These are phyloP conservation scores for Trypanosoma caninum DNA, from an alignment of 208 protist genomes.

Conservation along the genomic window DNA sequence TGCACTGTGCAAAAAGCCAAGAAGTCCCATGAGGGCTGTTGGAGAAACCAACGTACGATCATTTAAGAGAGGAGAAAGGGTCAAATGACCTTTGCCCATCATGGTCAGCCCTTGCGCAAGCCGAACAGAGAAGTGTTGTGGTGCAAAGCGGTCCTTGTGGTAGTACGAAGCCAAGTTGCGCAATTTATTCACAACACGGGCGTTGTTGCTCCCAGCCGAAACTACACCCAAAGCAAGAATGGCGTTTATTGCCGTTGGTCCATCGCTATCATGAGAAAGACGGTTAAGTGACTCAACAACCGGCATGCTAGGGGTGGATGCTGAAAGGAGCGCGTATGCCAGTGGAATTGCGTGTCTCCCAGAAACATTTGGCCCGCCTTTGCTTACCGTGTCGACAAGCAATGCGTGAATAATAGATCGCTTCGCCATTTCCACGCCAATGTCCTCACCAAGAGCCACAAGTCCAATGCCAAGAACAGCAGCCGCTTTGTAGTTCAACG, in stretches of 20 bases:
- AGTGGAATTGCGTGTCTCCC: slow-evolving; percentile 96
- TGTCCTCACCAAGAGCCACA: slow-evolving; percentile 97
- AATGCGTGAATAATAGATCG: slow-evolving; percentile 97
- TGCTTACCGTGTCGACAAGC: slow-evolving; percentile 85
- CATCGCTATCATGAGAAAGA: slow-evolving; percentile 97
- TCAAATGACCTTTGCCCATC: slow-evolving; percentile 99
- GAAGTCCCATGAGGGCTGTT: slow-evolving; percentile 90
- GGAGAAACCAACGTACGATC: slow-evolving; percentile 87
- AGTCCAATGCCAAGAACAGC: slow-evolving; percentile 98
- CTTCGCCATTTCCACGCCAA: slow-evolving; percentile 97
- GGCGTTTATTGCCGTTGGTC: slow-evolving; percentile 92
- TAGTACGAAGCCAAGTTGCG: slow-evolving; percentile 97
- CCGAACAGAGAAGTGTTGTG: slow-evolving; percentile 76
- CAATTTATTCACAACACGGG: slow-evolving; percentile 93
- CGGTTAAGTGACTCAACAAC: slow-evolving; percentile 98
- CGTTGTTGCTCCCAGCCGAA: slow-evolving; percentile 98
- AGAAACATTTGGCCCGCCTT: slow-evolving; percentile 64
- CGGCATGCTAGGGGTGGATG: slow-evolving; percentile 94
- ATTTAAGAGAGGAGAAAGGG: slow-evolving; percentile 94
- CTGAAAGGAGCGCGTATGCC: slow-evolving; percentile 95
- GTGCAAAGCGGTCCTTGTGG: slow-evolving; percentile 87
- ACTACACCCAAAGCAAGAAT: slow-evolving; percentile 97
- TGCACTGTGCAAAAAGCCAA: slow-evolving; percentile 90
- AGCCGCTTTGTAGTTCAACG: slow-evolving; percentile 90
- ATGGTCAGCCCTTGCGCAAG: slow-evolving; percentile 95